Evolutionary conservation across 192 early-diverging fungal genomes (phyloP).

Genomic region (Entrophospora sp.): DNA sequence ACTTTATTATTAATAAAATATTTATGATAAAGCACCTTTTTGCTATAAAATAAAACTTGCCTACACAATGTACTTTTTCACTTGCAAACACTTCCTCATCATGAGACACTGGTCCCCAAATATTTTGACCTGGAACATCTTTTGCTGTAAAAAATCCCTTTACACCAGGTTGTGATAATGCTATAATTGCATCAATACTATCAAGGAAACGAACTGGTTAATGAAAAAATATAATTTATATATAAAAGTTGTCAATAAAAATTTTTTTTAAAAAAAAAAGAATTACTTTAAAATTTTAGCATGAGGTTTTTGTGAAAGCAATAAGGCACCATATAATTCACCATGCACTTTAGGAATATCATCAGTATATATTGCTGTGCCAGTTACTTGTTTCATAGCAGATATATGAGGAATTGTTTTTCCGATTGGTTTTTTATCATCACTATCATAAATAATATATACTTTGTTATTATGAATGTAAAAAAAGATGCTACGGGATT

Average conservation of each 20-base stretch:
- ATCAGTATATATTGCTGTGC: constrained; percentile 75
- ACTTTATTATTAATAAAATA: background rate
- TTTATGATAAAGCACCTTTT: background rate
- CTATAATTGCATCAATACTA: constrained; percentile 49
- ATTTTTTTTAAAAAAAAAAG: background rate
- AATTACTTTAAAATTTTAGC: constrained; percentile 47
- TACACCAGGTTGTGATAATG: constrained; percentile 57
- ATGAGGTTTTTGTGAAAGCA: constrained; percentile 56
- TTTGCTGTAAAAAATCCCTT: constrained; percentile 51
- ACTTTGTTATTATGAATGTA: constrained; percentile 16
- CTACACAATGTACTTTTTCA: constrained; percentile 52
- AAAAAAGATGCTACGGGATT: constrained; percentile 12
- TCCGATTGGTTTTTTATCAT: constrained; percentile 46
- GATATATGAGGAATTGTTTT: constrained; percentile 60
- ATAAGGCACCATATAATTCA: constrained; percentile 63
- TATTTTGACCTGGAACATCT: constrained; percentile 63
- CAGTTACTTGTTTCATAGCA: constrained; percentile 76
- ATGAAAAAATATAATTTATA: background rate
- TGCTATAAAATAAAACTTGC: background rate
- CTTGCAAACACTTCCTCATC: constrained; percentile 82
- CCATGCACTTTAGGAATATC: constrained; percentile 65
- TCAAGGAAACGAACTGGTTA: background rate
- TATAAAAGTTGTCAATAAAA: background rate
- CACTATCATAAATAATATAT: background rate
- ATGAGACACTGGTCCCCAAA: constrained; percentile 44